Base-by-base conservation (phyloP, 2,329 filamentous ascomycete species). In the Beauveria bassiana region DNA sequence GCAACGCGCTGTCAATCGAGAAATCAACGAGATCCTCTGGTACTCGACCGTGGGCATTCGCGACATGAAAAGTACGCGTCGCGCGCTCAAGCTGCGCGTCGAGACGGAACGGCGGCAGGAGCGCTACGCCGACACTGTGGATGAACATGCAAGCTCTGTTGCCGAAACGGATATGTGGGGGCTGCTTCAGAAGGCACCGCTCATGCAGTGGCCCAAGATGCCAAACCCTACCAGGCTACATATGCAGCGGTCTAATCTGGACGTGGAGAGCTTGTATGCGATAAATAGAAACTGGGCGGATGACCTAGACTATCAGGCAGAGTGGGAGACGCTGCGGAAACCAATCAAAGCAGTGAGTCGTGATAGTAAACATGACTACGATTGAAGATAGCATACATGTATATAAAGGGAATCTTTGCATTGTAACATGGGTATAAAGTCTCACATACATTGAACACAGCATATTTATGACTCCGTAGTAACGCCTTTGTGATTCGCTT, bases 101-200 rank as follows among this genome's bases (percentile, higher is more conserved):
- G 68, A 68, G 18, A 67, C 69, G 0, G 79, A 81, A 63, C 69
- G 74, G 45, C 67, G 69, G 12, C 75, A 79, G 49, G 80, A 82
- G 64, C 70, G 67, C 14, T 72, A 77, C 43, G 79, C 80, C 0
- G 77, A 81, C 28, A 66, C 70, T 3, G 63, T 71, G 16, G 81
- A 83, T 63, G 70, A 70, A 18, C 70, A 71, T 45, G 72, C 70
- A 2, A 77, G 74, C 59, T 71, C 72, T 49, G 66, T 70, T 26
- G 79, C 78, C 38, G 81, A 83, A 65, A 63, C 66, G 28, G 68
- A 72, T 51, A 70, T 83, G 71, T 82, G 81, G 81, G 66, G 69
- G 10, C 62, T 81, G 18, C 63, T 82, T 22, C 74, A 74, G 46
- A 71, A 69, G 66, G 68, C 70, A 38, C 75, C 77, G 2, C 75